Evolutionary conservation across 1,139 yeast species (phyloP), one percentile per base, ranked within the genome.

Genomic region (Lodderomyces parapsilosis): DNA sequence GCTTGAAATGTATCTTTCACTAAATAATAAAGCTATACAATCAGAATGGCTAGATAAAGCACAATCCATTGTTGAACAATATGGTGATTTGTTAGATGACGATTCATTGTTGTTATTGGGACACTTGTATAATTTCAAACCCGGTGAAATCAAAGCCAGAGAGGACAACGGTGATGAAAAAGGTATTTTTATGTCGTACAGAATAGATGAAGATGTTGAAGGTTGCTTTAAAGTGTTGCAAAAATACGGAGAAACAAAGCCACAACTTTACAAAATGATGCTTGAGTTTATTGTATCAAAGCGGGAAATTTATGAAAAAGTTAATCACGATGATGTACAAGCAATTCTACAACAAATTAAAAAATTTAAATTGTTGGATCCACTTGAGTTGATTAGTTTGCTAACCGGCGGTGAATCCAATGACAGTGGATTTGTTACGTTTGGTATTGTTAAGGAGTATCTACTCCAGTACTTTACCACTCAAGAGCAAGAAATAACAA

Each of bases 1-100:
- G 36, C 86, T 83, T 57, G 98, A 93, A 56, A 72, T 88, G 71
- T 93, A 93, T 53, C 66, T 91, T 34, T 74, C 83, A 0, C 63
- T 87, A 44, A 79, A 89, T 0, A 50, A 56, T 15, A 70, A 72
- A 28, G 61, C 62, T 6, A 55, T 64, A 3, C 60, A 63, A 1
- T 39, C 52, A 3, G 60, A 58, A 2, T 90, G 97, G 97, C 73
- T 73, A 39, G 48, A 54, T 0, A 89, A 86, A 52, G 96, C 96
- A 0, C 65, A 66, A 28, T 53, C 54, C 0, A 66, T 93, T 36
- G 68, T 83, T 0, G 55, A 65, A 13, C 62, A 68, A 14, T 69
- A 81, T 49, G 57, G 69, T 40, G 48, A 62, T 1, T 53, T 67
- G 2, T 58, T 86, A 31, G 93, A 87, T 52, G 73, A 76, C 36